A percentile compares a stretch with the other conserved stretches of the same genome.
Conservation (phyloP, 2,329 filamentous ascomycete species). For the Blastomyces silverae region DNA sequence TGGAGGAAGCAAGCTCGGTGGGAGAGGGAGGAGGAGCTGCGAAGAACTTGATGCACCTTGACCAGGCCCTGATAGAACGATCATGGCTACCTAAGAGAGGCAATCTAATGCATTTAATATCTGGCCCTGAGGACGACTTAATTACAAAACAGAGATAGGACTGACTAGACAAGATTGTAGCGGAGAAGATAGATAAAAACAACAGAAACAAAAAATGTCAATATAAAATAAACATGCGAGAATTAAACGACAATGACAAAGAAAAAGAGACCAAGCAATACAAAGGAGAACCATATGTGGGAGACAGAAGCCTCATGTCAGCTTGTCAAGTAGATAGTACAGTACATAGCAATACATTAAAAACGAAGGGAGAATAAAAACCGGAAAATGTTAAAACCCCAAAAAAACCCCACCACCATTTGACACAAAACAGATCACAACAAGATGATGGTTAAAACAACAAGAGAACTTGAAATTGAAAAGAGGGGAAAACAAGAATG, state of each 20-base stretch:
- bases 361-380: not conserved
- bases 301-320: not conserved
- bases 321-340: not conserved
- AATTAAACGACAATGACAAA: not conserved
- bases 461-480: conserved; percentile 11
- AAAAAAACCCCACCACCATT: conserved; percentile 3
- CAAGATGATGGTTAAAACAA: conserved; percentile 4
- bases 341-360: conserved; percentile 9
- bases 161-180: too few relatives aligned
- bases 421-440: not conserved
- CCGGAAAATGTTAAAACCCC: not conserved
- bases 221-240: conserved; percentile 9
- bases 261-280: not conserved
- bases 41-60: too few relatives aligned
- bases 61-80: too few relatives aligned
- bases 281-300: conserved; percentile 5
- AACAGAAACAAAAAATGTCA: not conserved
- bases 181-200: not conserved
- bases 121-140: not conserved
- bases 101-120: not conserved
- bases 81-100: not conserved
- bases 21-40: too few relatives aligned
- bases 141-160: not conserved
- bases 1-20: too few relatives aligned
- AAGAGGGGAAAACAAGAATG: conserved; percentile 3